Evolutionary conservation across 805 yeast genomes (phyloP), one percentile per base, ranked within the genome.

Genomic region (Teunomyces lycoperdinae): DNA sequence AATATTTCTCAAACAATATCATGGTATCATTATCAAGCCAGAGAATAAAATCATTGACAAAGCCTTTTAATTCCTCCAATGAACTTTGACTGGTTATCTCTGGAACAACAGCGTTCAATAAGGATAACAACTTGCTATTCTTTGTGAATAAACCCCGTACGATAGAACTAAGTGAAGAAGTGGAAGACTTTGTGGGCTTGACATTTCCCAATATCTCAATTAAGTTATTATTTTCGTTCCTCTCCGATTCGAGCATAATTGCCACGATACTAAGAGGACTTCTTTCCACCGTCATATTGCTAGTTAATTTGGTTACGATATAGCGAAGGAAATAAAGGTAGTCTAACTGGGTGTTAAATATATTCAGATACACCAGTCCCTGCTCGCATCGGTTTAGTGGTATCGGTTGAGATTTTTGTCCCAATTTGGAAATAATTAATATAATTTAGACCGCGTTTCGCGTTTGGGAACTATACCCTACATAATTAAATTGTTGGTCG

Each of bases 61-160:
- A 69, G 44, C 50, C 46, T 50, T 73, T 73, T 60, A 70, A 63
- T 9, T 54, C 48, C 44, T 65, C 68, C 36, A 53, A 60, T 14
- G 62, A 67, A 36, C 59, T 54, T 5, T 35, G 44, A 17, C 36
- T 28, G 14, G 41, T 7, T 3, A 38, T 26, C 20, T 51, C 58
- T 13, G 49, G 49, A 16, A 49, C 59, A 11, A 50, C 48, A 1
- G 48, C 38, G 16, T 54, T 50, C 28, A 56, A 32, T 2, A 60
- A 24, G 9, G 57, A 35, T 10, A 68, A 47, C 36, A 70, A 58
- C 47, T 61, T 62, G 27, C 60, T 46, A 55, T 71, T 72, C 48
- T 65, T 67, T 32, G 78, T 73, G 56, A 67, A 66, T 34, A 72
- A 56, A 1, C 77, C 78, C 41, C 78, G 56, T 5, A 67, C 61